Conservation (phyloP, 2,329 filamentous ascomycete genomes). For the Colletotrichum sp. region DNA sequence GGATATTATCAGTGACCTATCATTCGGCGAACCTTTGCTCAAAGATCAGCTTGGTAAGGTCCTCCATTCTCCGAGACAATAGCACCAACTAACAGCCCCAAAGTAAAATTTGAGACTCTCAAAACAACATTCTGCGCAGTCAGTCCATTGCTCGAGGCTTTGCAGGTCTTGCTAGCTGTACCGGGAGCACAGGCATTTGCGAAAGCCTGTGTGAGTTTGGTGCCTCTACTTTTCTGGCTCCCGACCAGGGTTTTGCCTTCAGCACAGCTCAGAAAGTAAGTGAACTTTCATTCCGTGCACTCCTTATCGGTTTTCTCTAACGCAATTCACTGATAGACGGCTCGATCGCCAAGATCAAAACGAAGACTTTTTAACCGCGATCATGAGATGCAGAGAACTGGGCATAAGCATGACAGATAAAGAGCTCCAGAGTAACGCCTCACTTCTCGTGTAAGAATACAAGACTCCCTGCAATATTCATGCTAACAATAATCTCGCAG, state of each 20-base stretch:
- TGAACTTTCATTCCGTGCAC: not conserved
- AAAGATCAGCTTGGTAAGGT: not conserved
- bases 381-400: not conserved
- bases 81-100: not conserved
- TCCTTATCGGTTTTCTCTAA: not conserved
- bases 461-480: not conserved
- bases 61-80: not conserved
- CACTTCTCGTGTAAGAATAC: not conserved
- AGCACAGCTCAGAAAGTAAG: not conserved
- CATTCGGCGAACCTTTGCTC: not conserved
- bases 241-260: not conserved
- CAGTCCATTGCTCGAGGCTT: not conserved
- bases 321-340: not conserved
- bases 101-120: not conserved
- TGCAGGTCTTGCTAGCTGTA: not conserved
- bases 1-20: not conserved
- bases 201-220: not conserved
- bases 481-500: not conserved
- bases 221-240: not conserved
- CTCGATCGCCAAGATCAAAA: not conserved
- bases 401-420: not conserved
- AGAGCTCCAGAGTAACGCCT: not conserved
- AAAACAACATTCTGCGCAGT: not conserved
- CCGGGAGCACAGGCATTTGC: not conserved
- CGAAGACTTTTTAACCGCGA: constrained; percentile 1